These are phyloP conservation scores for Neofusicoccum ribis DNA, from an alignment of 2,329 filamentous ascomycete genomes.

Conservation along the genomic window DNA sequence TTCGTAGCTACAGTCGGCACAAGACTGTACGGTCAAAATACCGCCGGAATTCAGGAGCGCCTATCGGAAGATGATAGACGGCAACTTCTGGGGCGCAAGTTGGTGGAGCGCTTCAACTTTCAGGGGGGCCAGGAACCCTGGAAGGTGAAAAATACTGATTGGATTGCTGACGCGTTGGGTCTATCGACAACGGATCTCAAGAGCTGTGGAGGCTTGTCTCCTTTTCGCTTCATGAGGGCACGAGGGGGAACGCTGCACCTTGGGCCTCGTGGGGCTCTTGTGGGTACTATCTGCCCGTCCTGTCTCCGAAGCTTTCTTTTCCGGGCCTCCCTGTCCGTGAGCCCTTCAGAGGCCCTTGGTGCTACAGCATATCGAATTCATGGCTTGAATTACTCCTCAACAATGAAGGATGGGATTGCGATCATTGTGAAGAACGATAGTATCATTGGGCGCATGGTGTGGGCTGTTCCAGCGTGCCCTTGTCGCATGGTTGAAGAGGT, in stretches of 20 bases:
- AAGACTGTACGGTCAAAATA: not conserved
- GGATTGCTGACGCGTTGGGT: not conserved
- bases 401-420: not conserved
- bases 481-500: not conserved
- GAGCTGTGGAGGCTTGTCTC: not conserved
- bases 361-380: constrained; percentile 3
- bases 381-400: not conserved
- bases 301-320: not conserved
- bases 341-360: not conserved
- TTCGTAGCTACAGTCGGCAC: not conserved
- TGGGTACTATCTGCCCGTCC: not conserved
- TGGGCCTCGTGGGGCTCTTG: not conserved
- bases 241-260: not conserved
- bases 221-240: not conserved
- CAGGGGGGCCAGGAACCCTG: not conserved
- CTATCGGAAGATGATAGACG: too few relatives aligned
- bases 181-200: not conserved
- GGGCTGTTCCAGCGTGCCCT: not conserved
- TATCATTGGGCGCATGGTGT: not conserved
- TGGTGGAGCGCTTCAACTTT: constrained; percentile 24
- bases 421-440: not conserved
- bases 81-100: not conserved
- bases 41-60: not conserved
- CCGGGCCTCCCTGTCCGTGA: not conserved
- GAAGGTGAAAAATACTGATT: not conserved